Evolutionary conservation across 192 early-diverging fungal species (phyloP).

Genomic region (Backusella mclennaniae): DNA sequence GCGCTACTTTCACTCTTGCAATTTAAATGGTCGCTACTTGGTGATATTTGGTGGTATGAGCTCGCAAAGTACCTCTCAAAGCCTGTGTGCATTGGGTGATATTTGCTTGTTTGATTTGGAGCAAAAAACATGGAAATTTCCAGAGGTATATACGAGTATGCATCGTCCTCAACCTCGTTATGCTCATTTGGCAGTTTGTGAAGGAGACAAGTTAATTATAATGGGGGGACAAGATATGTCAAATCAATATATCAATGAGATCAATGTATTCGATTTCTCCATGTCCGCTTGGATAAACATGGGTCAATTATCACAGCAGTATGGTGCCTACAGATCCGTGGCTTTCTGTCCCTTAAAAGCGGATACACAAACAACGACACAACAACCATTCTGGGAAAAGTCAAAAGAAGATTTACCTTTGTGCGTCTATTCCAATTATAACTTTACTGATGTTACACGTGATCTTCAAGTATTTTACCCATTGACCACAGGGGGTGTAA

Average conservation of each 20-base stretch:
- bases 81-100: constrained; percentile 60
- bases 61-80: constrained; percentile 46
- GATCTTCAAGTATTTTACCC: constrained; percentile 61
- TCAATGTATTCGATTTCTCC: constrained; percentile 72
- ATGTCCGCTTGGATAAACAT: constrained; percentile 57
- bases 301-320: constrained; percentile 62
- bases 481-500: constrained; percentile 47
- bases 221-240: constrained; percentile 76
- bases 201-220: constrained; percentile 58
- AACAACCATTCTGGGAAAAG: constrained; percentile 39
- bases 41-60: constrained; percentile 81
- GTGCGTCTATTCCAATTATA: constrained; percentile 77
- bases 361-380: not conserved
- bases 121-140: constrained; percentile 56
- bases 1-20: constrained; percentile 77
- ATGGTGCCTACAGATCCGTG: constrained; percentile 75
- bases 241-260: constrained; percentile 74
- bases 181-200: constrained; percentile 68
- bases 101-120: constrained; percentile 64
- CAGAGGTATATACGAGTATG: constrained; percentile 39
- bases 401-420: constrained; percentile 39
- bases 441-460: constrained; percentile 73
- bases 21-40: constrained; percentile 60
- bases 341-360: constrained; percentile 49
- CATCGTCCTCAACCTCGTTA: constrained; percentile 65